Conservation (phyloP, 805 yeast species). For the Millerozyma miso region DNA sequence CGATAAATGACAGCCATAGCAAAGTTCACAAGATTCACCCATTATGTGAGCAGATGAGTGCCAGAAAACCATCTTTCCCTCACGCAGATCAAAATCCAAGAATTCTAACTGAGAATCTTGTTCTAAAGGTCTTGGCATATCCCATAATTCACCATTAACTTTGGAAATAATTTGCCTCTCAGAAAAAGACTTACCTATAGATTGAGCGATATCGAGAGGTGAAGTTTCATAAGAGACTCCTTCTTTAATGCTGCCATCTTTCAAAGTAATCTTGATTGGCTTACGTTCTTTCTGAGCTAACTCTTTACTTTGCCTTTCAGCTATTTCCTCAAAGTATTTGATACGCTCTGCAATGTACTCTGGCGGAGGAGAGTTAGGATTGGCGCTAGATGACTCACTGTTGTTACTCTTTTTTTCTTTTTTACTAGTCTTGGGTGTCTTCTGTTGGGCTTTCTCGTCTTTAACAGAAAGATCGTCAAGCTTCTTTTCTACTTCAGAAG, state of each 20-base stretch:
- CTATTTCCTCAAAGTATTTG: slow-evolving; percentile 72
- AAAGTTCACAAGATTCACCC: slow-evolving; percentile 98
- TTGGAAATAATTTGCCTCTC: slow-evolving; percentile 90
- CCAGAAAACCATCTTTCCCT: slow-evolving; percentile 96
- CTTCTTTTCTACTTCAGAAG: slow-evolving; percentile 42
- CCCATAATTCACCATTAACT: slow-evolving; percentile 88
- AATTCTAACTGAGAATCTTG: slow-evolving; percentile 64
- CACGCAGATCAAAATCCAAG: slow-evolving; percentile 88
- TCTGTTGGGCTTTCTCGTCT: slow-evolving; percentile 7
- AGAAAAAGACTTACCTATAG: slow-evolving; percentile 78
- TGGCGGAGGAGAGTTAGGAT: slow-evolving; percentile 71
- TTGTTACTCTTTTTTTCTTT: slow-evolving; percentile 40
- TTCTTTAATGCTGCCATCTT: slow-evolving; percentile 76
- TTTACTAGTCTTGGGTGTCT: slow-evolving; percentile 9
- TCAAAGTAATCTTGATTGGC: slow-evolving; percentile 74
- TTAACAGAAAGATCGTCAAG: slow-evolving; percentile 38
- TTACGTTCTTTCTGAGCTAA: slow-evolving; percentile 54
- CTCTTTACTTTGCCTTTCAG: slow-evolving; percentile 70
- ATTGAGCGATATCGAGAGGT: slow-evolving; percentile 80
- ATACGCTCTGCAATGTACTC: slow-evolving; percentile 76
- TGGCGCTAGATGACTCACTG: slow-evolving; percentile 25
- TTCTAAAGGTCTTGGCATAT: slow-evolving; percentile 90
- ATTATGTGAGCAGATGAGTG: slow-evolving; percentile 97
- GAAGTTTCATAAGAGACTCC: slow-evolving; percentile 87
- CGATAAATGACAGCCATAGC: slow-evolving; percentile 84